Evolutionary conservation across 2,329 filamentous ascomycete genomes (phyloP).

Genomic region (Colletotrichum sp.): DNA sequence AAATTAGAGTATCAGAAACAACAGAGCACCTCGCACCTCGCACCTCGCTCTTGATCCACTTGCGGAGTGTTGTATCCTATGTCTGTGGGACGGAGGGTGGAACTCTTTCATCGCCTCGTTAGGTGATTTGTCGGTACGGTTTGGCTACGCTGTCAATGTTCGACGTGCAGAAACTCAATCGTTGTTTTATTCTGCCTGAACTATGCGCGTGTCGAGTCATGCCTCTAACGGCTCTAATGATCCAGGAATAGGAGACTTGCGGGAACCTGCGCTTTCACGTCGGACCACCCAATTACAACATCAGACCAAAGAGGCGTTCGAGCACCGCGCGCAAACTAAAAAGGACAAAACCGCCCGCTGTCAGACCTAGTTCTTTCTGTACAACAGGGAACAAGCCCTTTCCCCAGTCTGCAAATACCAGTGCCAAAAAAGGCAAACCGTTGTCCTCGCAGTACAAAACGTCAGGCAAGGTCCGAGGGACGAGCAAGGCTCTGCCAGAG

Average conservation of each 20-base stretch:
- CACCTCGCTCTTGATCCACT: background rate
- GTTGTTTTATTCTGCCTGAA: background rate
- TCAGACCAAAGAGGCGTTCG: slow-evolving; percentile 7
- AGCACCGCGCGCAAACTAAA: background rate
- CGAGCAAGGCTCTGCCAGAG: background rate
- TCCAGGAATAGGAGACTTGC: background rate
- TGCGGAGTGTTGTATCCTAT: background rate
- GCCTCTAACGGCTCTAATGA: background rate
- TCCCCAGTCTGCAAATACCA: background rate
- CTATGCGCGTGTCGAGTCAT: background rate
- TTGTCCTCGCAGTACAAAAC: background rate
- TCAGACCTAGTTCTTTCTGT: background rate
- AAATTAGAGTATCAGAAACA: background rate
- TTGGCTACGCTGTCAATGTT: background rate
- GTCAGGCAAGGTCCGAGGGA: background rate
- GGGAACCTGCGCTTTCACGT: background rate
- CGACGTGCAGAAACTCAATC: background rate
- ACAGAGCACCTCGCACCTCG: background rate
- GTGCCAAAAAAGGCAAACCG: background rate
- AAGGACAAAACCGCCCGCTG: background rate
- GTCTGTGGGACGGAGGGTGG: background rate
- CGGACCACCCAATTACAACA: background rate
- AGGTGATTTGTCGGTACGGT: background rate
- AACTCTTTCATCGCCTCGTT: background rate
- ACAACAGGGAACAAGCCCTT: background rate